Conservation (phyloP, 495 filamentous ascomycete genomes). For the Pseudomonodictys pantanalensis region DNA sequence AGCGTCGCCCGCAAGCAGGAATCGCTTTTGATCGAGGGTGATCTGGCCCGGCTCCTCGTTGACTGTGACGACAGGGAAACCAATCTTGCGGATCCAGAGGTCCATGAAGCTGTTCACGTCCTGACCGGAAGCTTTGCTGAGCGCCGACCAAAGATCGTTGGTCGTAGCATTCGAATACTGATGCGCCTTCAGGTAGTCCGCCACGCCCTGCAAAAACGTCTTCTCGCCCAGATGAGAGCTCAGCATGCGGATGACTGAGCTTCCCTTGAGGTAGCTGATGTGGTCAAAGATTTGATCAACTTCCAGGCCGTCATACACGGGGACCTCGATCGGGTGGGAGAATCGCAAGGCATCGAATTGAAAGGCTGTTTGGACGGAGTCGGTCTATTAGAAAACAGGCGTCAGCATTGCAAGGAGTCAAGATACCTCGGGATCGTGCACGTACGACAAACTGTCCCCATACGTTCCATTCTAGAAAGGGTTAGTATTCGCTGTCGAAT, state of each 20-base stretch:
- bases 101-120: conserved; percentile 87
- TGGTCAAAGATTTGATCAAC: conserved; percentile 96
- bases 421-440: conserved; percentile 55
- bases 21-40: conserved; percentile 76
- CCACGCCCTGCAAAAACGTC: conserved; percentile 83
- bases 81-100: conserved; percentile 90
- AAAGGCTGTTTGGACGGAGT: conserved; percentile 88
- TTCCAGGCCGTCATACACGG: conserved; percentile 82
- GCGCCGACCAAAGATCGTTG: conserved; percentile 84
- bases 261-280: conserved; percentile 94
- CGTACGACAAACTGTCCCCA: conserved; percentile 91
- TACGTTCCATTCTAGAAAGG: conserved; percentile 74
- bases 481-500: conserved; percentile 22
- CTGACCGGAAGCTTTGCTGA: conserved; percentile 82
- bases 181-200: conserved; percentile 81
- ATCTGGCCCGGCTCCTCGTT: conserved; percentile 80
- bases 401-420: conserved; percentile 23
- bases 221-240: conserved; percentile 79
- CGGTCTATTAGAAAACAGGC: conserved; percentile 54
- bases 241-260: conserved; percentile 92
- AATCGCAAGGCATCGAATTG: conserved; percentile 81
- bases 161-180: conserved; percentile 91
- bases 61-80: conserved; percentile 85
- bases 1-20: conserved; percentile 84
- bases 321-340: conserved; percentile 93